These are phyloP conservation scores for Bisporella sp. DNA, from an alignment of 2,329 filamentous ascomycete species.

Conservation along the genomic window DNA sequence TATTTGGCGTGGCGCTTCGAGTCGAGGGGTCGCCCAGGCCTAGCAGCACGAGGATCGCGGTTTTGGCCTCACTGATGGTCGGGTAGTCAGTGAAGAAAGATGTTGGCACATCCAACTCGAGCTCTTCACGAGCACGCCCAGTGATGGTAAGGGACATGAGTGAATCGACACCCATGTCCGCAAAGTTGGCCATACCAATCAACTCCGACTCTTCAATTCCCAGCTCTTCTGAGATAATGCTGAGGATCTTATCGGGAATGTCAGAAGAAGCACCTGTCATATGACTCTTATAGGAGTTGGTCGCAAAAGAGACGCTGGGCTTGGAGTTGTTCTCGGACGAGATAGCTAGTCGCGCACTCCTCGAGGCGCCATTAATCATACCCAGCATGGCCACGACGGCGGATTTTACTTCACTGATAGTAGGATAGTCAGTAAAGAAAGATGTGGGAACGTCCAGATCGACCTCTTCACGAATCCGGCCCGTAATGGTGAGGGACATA, in stretches of 20 bases:
- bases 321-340: background rate
- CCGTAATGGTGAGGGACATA: constrained; percentile 47
- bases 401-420: constrained; percentile 1
- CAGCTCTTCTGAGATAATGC: constrained; percentile 49
- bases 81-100: constrained; percentile 35
- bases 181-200: constrained; percentile 45
- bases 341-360: constrained; percentile 28
- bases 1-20: constrained; percentile 34
- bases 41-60: too few species aligned
- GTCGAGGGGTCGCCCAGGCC: background rate
- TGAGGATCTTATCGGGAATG: too few species aligned
- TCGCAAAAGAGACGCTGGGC: too few species aligned
- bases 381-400: background rate
- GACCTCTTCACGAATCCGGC: constrained; percentile 48
- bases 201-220: constrained; percentile 47
- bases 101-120: constrained; percentile 44
- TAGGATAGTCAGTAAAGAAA: constrained; percentile 32
- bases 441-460: constrained; percentile 44
- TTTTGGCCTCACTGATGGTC: constrained; percentile 2
- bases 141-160: constrained; percentile 48
- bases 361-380: constrained; percentile 24
- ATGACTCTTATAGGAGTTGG: too few species aligned
- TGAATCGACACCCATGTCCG: constrained; percentile 51
- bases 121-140: constrained; percentile 48
- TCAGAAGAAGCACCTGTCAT: too few species aligned